Percentiles rank a stretch among this genome's conserved stretches.
phyloP scores from a whole-genome alignment of 129 eudicot species.

The Artemisia tridentata region DNA sequence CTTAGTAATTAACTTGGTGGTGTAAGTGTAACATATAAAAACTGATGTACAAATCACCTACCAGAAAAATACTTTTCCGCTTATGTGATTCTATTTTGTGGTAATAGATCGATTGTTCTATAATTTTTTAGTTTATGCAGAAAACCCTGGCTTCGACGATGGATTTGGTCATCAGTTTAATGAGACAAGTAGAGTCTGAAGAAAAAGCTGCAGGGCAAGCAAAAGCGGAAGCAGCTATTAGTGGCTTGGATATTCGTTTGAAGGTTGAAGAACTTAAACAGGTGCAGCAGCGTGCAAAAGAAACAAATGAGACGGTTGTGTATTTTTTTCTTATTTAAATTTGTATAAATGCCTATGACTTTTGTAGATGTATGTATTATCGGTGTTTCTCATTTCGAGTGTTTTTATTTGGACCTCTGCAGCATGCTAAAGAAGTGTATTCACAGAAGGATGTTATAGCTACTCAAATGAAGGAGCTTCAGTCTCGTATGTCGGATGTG shows the following conservation, averaged over 20 bases:
- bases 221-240: neutral
- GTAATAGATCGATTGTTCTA: neutral
- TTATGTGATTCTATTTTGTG: neutral
- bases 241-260: neutral
- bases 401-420: constrained; percentile 17
- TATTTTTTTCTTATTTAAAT: neutral
- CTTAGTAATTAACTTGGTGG: no score
- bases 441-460: constrained; percentile 57
- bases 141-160: neutral
- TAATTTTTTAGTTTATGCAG: neutral
- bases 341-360: neutral
- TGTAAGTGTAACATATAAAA: neutral
- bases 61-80: neutral
- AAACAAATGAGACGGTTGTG: neutral
- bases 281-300: neutral
- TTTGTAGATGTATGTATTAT: neutral
- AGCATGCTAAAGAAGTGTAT: constrained; percentile 72
- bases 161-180: neutral
- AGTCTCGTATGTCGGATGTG: constrained; percentile 55
- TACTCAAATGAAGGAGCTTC: constrained; percentile 70
- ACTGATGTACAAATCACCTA: neutral
- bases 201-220: neutral
- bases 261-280: neutral
- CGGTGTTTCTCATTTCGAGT: neutral
- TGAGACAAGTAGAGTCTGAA: neutral